Percentiles rank a stretch among this genome's conserved stretches.
Evolutionary conservation across 2,329 filamentous ascomycete genomes (phyloP).

Genomic region (Zalaria obscura): DNA sequence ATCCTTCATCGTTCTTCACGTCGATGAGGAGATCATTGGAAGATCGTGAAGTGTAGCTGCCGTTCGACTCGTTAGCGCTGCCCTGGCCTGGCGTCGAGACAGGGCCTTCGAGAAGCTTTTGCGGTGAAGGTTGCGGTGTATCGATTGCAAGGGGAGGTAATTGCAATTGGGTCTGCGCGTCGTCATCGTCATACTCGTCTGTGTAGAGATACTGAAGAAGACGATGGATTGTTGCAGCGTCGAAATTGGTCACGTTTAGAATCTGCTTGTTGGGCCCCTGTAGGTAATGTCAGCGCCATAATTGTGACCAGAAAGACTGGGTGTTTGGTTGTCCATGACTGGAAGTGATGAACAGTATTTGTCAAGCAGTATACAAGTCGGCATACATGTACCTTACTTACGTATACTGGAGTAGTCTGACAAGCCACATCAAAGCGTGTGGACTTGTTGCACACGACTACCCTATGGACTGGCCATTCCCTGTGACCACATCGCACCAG

Average conservation of each 20-base stretch:
- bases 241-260: not conserved
- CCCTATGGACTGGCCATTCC: not conserved
- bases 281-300: too few species aligned
- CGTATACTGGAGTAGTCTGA: not conserved
- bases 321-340: too few species aligned
- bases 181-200: slow-evolving; percentile 1
- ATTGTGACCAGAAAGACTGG: too few species aligned
- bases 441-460: not conserved
- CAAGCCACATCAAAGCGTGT: not conserved
- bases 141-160: too few species aligned
- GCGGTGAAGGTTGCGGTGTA: too few species aligned
- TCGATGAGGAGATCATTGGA: not conserved
- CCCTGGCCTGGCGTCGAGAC: too few species aligned
- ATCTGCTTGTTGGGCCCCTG: not conserved
- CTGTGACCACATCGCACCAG: not conserved
- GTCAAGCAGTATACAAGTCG: too few species aligned
- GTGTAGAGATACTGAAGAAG: slow-evolving; percentile 3
- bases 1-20: not conserved
- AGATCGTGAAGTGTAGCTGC: too few species aligned
- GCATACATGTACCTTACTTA: not conserved
- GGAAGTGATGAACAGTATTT: too few species aligned
- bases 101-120: too few species aligned
- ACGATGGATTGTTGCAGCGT: slow-evolving; percentile 2
- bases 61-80: too few species aligned
- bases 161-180: not conserved